phyloP scores from a whole-genome alignment of 805 yeast species.

The Starmerella etchellsii region DNA sequence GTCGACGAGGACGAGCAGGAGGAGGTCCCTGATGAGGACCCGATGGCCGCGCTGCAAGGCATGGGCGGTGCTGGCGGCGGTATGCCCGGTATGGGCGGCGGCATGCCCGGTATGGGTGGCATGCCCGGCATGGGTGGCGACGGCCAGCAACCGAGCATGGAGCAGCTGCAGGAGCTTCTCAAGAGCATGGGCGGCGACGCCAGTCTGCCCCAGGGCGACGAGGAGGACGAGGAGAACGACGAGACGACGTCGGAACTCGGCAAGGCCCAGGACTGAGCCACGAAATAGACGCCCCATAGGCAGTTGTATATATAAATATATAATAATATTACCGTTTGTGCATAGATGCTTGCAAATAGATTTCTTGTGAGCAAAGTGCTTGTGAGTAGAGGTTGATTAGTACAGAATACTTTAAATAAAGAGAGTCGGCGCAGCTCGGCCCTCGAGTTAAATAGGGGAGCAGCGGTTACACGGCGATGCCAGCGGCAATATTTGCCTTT shows the following conservation, averaged over 20 bases:
- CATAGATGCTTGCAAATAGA: no score
- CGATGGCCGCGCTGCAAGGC: slow-evolving; percentile 29
- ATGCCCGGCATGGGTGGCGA: slow-evolving; percentile 6
- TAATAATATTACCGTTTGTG: no score
- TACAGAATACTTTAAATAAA: no score
- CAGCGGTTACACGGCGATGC: slow-evolving; percentile 7
- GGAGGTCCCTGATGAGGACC: slow-evolving; percentile 40
- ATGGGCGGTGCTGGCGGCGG: slow-evolving; percentile 34
- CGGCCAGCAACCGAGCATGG: background rate
- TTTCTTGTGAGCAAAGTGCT: no score
- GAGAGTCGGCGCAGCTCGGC: no score
- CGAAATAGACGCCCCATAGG: no score
- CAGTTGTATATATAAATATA: background rate
- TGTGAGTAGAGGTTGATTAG: no score
- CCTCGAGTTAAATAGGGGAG: no score
- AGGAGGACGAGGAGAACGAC: slow-evolving; percentile 19
- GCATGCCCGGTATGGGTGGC: background rate
- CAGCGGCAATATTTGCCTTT: background rate
- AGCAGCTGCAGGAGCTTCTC: slow-evolving; percentile 4
- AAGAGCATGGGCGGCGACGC: background rate
- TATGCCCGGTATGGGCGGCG: slow-evolving; percentile 27
- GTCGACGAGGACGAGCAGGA: slow-evolving; percentile 97
- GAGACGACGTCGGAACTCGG: slow-evolving; percentile 17
- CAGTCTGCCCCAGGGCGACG: slow-evolving; percentile 9
- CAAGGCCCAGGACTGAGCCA: slow-evolving; percentile 20